Base-by-base conservation (phyloP, 345 rosid species). In the Ceriops zippeliana region DNA sequence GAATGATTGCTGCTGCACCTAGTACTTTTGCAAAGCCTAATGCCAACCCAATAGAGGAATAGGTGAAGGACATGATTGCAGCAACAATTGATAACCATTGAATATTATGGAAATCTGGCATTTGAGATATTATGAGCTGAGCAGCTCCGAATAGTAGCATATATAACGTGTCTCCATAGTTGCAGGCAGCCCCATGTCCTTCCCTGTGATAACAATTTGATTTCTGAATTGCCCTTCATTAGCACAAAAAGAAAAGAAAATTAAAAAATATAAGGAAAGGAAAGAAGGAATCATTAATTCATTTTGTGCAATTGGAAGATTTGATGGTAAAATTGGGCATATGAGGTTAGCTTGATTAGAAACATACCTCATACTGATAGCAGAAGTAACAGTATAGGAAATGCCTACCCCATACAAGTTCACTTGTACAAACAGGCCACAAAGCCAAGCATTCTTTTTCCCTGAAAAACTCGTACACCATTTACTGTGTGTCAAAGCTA, bases 331-430 rank as follows among this genome's bases (percentile, higher is more conserved):
- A 35, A 22, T 53, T 32, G 21, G 30, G 6, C 16, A 22, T 31
- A 4, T 35, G n/a, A 30, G 28, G n/a, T 70, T 24, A 30, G 7
- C 16, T 28, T 7, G 30, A 35, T 0, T 10, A 30, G 21, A 7
- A 11, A 65, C 26, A 28, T 62, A 86, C 88, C 90, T 84, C 80
- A 81, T 65, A 75, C 88, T 79, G 67, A 65, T 79, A 63, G 80
- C 78, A 68, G 88, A 49, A 11, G 88, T 84, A 60, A 84, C 64
- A 5, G 80, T 78, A 67, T 84, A 86, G 21, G 85, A 85, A 60
- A 86, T 64, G 68, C 79, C 82, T 6, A 58, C 58, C 5, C 88
- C 88, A 42, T 70, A 84, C 26, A 84, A 66, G 74, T 81, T 76
- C 64, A 78, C 28, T 38, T 82, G 77, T 51, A 72, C 51, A 8